Base-by-base conservation (phyloP, 768 basidiomycete species). In the Mycena kentingensis region DNA sequence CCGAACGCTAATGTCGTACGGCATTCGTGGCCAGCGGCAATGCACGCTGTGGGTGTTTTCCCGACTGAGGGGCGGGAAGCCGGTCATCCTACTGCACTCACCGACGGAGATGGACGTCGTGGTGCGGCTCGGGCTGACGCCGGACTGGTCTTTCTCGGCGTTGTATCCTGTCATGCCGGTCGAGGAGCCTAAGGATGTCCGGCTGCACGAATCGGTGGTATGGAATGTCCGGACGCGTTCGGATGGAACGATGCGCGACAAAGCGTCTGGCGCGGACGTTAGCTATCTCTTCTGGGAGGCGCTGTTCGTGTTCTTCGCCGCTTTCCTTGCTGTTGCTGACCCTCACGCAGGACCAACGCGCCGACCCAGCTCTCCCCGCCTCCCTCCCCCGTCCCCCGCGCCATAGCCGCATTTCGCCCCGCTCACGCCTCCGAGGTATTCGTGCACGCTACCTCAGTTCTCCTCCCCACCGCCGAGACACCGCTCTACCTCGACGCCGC, bases 251-350 rank as follows among this genome's bases (percentile, higher is more conserved):
- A 51, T 76, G 47, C 56, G 60, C 18, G 70, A 71, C 26, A 51
- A 57, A 19, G 36, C 49, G 0, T 67, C 69, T 3, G 63, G 65
- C 1, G 38, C 65, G 16, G 67, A 68, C 11, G 55, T 70, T 5
- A 52, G 70, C 5, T 74, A 72, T 53, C 61, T 74, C n/a, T 75
- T 68, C 57, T 75, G 75, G 74, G 72, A 70, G 39, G 67, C 71
- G 16, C 41, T 66, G 70, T 70, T 55, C 52, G 69, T 63, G 22
- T 31, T 11, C n/a, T 28, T 10, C 15, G 11, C 12, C 15, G n/a
- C n/a, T n/a, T 6, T 22, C 5, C 13, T 19, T n/a, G n/a, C 26
- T 27, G 5, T 21, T 19, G 18, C 1, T 27, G 18, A 28, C 35
- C 15, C 5, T 21, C 11, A 19, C 26, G 22, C 27, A 39, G 29